These are phyloP conservation scores for Claviceps africana DNA, from an alignment of 2,329 filamentous ascomycete genomes.

Conservation along the genomic window DNA sequence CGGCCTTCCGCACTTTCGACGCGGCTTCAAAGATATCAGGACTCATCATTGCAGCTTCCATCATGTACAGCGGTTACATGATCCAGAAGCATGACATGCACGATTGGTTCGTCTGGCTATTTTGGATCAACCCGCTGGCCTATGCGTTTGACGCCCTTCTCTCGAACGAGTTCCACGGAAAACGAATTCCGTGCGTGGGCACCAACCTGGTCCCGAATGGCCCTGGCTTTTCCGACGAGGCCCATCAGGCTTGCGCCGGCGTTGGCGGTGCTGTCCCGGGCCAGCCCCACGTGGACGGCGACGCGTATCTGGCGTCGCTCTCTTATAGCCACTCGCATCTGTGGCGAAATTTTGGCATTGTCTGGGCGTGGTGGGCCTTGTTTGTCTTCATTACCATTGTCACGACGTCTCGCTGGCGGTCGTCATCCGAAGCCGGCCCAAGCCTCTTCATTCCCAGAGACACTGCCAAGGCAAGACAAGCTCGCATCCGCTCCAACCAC, in stretches of 20 bases:
- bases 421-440: conserved; percentile 35
- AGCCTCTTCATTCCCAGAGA: conserved; percentile 50
- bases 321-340: conserved; percentile 37
- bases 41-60: conserved; percentile 32
- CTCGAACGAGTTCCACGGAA: conserved; percentile 54
- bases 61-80: conserved; percentile 52
- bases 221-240: conserved; percentile 28
- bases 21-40: conserved; percentile 44
- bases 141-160: conserved; percentile 57
- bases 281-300: conserved; percentile 35
- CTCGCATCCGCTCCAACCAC: conserved; percentile 12
- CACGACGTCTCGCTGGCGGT: conserved; percentile 42
- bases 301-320: conserved; percentile 42
- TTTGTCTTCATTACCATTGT: conserved; percentile 45
- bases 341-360: conserved; percentile 48
- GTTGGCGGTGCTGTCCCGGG: conserved; percentile 40
- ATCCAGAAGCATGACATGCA: conserved; percentile 49
- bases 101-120: conserved; percentile 49
- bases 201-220: conserved; percentile 37
- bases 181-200: conserved; percentile 36
- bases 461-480: conserved; percentile 24
- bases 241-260: conserved; percentile 40
- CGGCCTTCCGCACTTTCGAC: conserved; percentile 42
- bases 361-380: conserved; percentile 49
- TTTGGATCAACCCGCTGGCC: conserved; percentile 52